These are phyloP conservation scores for Paxillus rubicundulus DNA, from an alignment of 768 basidiomycete species.

Conservation along the genomic window DNA sequence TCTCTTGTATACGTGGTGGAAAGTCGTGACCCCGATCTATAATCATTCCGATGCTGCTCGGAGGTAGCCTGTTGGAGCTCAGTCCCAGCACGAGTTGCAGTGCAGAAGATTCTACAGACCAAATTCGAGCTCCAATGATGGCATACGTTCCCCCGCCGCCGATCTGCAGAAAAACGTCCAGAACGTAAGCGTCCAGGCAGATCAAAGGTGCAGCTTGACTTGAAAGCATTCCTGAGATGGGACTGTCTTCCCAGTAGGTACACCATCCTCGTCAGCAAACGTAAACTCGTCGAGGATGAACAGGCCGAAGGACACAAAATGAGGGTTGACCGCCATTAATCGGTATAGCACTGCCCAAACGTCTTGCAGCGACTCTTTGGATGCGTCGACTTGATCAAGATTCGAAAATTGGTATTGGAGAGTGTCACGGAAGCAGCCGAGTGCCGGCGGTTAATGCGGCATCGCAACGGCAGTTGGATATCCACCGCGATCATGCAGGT, in stretches of 20 bases:
- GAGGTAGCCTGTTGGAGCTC: constrained; percentile 52
- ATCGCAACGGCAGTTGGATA: constrained; percentile 4
- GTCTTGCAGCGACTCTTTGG: too few relatives aligned
- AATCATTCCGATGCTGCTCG: constrained; percentile 73
- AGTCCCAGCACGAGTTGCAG: neutral
- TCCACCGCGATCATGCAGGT: constrained; percentile 38
- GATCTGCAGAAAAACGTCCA: constrained; percentile 47
- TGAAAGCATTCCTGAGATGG: constrained; percentile 50
- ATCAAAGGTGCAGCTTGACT: neutral
- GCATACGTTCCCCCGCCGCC: constrained; percentile 90
- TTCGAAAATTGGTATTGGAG: neutral
- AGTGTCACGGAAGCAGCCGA: constrained; percentile 6
- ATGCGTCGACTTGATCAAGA: too few relatives aligned
- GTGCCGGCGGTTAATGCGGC: constrained; percentile 3
- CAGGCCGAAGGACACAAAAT: constrained; percentile 76
- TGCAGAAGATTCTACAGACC: constrained; percentile 38
- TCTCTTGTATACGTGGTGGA: constrained; percentile 51
- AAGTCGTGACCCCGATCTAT: constrained; percentile 82
- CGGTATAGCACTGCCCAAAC: neutral
- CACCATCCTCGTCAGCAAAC: constrained; percentile 56
- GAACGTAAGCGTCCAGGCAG: neutral
- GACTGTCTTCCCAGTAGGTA: constrained; percentile 43
- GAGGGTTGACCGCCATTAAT: constrained; percentile 16
- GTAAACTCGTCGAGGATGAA: constrained; percentile 88
- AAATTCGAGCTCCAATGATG: constrained; percentile 76